These are phyloP conservation scores for Mortierella sp. DNA, from an alignment of 371 early-diverging fungal species.

Conservation along the genomic window DNA sequence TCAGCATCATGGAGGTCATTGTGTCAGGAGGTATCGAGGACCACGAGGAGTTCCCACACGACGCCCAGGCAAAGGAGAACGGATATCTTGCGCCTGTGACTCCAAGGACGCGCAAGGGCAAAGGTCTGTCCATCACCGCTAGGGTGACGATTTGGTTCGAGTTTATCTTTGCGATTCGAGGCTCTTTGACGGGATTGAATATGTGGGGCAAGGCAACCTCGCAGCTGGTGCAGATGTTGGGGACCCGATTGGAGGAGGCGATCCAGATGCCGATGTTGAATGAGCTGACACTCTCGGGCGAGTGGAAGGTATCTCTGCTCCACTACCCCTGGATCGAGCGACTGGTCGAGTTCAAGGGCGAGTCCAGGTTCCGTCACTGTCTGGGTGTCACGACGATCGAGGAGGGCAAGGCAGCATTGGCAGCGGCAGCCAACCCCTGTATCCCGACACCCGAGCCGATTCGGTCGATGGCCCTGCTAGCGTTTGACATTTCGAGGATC, in stretches of 20 bases:
- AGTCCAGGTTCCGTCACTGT: neutral
- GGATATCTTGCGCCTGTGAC: neutral
- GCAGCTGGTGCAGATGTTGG: neutral
- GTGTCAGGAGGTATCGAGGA: conserved; percentile 2
- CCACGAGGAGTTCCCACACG: conserved; percentile 5
- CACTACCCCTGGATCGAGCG: conserved; percentile 8
- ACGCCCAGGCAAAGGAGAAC: neutral
- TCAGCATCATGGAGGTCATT: conserved; percentile 6
- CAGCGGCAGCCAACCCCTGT: neutral
- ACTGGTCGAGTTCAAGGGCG: neutral
- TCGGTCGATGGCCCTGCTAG: neutral
- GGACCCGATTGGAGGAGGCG: conserved; percentile 6
- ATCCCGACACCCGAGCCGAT: neutral
- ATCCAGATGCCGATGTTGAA: conserved; percentile 5
- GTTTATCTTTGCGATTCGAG: conserved; percentile 10
- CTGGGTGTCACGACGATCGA: neutral
- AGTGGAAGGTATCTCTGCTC: conserved; percentile 7
- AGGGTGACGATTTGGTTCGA: conserved; percentile 1
- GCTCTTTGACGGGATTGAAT: neutral
- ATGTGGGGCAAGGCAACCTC: conserved; percentile 2
- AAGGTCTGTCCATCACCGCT: neutral
- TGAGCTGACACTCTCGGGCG: neutral
- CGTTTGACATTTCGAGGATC: neutral
- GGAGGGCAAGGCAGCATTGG: neutral
- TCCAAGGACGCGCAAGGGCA: neutral